Conservation (phyloP, 345 rosid species). For the Pugionium dolabratum region DNA sequence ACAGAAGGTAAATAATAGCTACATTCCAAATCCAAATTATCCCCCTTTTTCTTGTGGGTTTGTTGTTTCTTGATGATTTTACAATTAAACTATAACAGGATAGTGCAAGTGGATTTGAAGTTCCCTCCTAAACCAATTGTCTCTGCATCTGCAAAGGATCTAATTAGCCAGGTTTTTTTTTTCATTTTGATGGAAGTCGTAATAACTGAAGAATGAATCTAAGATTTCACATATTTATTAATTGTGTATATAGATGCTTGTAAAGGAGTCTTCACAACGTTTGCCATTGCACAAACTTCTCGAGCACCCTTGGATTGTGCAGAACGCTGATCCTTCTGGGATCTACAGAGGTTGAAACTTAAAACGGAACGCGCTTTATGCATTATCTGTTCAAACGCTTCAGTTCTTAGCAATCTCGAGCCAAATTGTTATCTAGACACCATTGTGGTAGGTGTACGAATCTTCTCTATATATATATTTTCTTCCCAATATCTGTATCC, state of each 20-base stretch:
- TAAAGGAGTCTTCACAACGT: conserved; percentile 80
- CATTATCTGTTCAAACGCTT: not conserved
- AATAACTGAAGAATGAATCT: conserved; percentile 5
- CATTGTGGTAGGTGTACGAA: conserved; percentile 5
- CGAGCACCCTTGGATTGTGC: conserved; percentile 95
- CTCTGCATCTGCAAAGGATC: conserved; percentile 89
- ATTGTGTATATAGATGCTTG: conserved; percentile 66
- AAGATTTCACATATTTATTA: conserved; percentile 1
- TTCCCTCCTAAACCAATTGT: conserved; percentile 90
- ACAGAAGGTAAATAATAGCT: conserved; percentile 57
- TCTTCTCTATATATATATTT: not conserved
- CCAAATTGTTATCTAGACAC: conserved; percentile 15
- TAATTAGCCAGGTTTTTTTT: conserved; percentile 70
- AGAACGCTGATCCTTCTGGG: conserved; percentile 93
- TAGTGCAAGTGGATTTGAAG: conserved; percentile 93
- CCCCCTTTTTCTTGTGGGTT: conserved; percentile 7
- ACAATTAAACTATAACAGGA: conserved; percentile 47
- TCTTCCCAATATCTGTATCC: not conserved
- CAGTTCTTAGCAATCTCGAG: conserved; percentile 29
- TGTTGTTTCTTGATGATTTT: not conserved
- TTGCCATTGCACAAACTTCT: conserved; percentile 85
- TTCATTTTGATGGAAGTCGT: not conserved
- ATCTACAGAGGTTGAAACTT: conserved; percentile 54
- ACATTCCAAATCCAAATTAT: too few relatives aligned
- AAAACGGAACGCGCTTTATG: not conserved